Evolutionary conservation across 164 flowering plant genomes (phyloP), one percentile per base, ranked within the genome.

Genomic region (Liriodendron chinense): DNA sequence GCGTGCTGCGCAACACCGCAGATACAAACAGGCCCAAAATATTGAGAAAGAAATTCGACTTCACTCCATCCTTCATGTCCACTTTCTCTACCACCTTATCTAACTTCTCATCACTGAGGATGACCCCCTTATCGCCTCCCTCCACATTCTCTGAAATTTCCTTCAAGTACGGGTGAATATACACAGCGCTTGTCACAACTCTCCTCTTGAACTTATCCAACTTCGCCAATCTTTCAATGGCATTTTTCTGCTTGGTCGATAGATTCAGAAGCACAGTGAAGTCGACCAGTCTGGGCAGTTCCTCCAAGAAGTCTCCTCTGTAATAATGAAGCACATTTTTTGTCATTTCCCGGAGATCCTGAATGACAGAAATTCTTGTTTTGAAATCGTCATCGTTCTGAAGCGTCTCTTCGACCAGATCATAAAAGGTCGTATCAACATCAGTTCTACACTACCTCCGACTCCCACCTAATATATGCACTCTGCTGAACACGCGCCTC

Each of bases 281-380:
- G 71, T 94, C 98, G 61, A 89, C 86, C 25, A 94, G 89, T 28
- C 98, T 98, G 9, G 97, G 98, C 21, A 96, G 88, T 79, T 96
- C 98, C 49, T 94, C 97, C 72, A 91, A 73, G 81, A 88, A 90
- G 79, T 94, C 98, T 63, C 98, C 98, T 74, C 85, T 94, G 67
- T 94, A 94, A 74, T 92, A 96, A 62, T 96, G 98, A 61, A 94
- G 90, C 49, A 96, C 91, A 24, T 86, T 81, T 23, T 78, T 79
- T 0, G 99, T 96, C 94, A 96, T 86, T 80, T 94, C 95, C 6
- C 99, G 87, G 20, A 96, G 82, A 70, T 94, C 97, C 74, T 87
- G 88, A 34, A 92, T 94, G 18, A 96, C 91, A 12, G 84, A 75
- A 6, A 84, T 84, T 77, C 89, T 96, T 75, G 89, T 82, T 22